Base-by-base conservation (phyloP, 1,284 basidiomycete genomes). In the Tetrapyrgos nigripes region DNA sequence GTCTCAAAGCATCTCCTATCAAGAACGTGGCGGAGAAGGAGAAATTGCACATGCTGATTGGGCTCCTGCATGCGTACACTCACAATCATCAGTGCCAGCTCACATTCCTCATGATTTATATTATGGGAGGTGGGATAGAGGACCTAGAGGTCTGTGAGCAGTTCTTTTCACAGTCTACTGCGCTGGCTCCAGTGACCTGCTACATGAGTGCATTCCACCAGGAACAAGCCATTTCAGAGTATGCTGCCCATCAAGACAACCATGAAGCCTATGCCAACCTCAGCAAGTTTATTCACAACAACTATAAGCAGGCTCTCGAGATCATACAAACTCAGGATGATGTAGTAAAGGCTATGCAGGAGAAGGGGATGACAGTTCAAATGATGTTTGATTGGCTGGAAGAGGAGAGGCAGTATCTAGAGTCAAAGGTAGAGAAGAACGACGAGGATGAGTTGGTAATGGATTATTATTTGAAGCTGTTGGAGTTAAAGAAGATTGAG, bases 71-170 rank as follows among this genome's bases (percentile, higher is more conserved):
- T 24, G 28, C 44, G 9, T 47, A 55, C 26, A 31, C 53, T 13
- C 44, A 55, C 35, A 45, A 55, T 13, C 19, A 31, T 17, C n/a
- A 3, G 1, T 55, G 53, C 29, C 53, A 55, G 28, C 53, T 55
- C 11, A 4, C n/a, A 27, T 57, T 51, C n/a, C 45, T 58, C 10
- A 52, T 54, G 35, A 44, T 53, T 2, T 64, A 64, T 21, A 48
- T 59, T 29, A n/a, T 46, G 5, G 58, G 52, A 8, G 40, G 48
- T n/a, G 67, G 68, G 8, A 48, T 68, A n/a, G 67, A 69, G 50
- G 64, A 65, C 40, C 52, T 63, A 11, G 65, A 67, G 44, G 60
- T 45, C 13, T 62, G 59, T 46, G 64, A 69, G 47, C 57, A 56
- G 21, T 47, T 62, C 2, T 69, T 68, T 47, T 59, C 59, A 8